phyloP scores from a whole-genome alignment of 1,284 basidiomycete species.

The Phaffia rhodozyma region DNA sequence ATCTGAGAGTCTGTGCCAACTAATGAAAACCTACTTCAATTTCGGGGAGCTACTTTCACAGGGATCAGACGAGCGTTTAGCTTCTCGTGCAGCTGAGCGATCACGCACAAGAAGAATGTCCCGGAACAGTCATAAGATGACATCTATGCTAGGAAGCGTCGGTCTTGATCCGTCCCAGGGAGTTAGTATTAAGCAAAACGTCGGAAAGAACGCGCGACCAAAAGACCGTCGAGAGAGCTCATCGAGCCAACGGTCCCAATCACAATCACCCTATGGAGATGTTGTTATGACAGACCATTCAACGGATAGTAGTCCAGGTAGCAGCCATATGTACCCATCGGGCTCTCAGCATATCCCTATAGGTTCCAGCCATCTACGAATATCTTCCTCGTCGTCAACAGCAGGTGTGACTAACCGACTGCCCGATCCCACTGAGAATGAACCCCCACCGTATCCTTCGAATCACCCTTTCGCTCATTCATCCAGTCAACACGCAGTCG shows the following conservation, averaged over 20 bases:
- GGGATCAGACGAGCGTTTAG: neutral
- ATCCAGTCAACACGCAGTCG: too few species aligned
- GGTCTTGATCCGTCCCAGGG: constrained; percentile 8
- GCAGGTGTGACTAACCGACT: neutral
- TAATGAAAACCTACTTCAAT: too few species aligned
- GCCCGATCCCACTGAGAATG: neutral
- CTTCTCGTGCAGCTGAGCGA: neutral
- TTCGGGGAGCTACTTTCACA: neutral
- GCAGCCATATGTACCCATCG: neutral
- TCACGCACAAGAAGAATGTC: neutral
- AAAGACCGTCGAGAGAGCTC: neutral
- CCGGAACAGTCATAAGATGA: neutral
- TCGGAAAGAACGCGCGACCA: neutral
- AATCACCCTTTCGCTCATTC: constrained; percentile 3
- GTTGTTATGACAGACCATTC: neutral
- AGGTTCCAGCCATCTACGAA: neutral
- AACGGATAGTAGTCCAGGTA: neutral
- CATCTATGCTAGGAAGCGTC: constrained; percentile 1
- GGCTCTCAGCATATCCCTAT: neutral
- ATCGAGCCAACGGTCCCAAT: neutral
- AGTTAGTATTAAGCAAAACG: neutral
- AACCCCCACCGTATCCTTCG: constrained; percentile 2
- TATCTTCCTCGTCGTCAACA: neutral
- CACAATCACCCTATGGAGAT: neutral
- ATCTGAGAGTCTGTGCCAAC: too few species aligned